A percentile compares a stretch with the other conserved stretches of the same genome.
These are phyloP conservation scores for Citrullus amarus DNA, from an alignment of 306 rosid species.

Conservation along the genomic window DNA sequence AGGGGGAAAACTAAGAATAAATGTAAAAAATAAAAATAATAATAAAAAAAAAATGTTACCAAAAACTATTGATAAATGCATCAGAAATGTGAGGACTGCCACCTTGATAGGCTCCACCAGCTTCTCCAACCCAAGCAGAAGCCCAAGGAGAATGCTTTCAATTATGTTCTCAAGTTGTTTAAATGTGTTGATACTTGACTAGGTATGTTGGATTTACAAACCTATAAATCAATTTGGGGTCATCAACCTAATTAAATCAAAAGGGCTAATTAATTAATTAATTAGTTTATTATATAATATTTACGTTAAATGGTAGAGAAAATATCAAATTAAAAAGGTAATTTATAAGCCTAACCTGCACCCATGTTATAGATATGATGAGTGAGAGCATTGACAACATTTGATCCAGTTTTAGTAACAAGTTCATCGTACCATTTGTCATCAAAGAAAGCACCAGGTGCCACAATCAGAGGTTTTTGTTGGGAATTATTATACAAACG, in stretches of 20 bases:
- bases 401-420: not conserved
- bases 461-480: not conserved
- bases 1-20: too few species aligned
- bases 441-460: not conserved
- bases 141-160: slow-evolving; percentile 36
- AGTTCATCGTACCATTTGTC: not conserved
- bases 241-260: not conserved
- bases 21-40: too few species aligned
- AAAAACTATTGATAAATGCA: slow-evolving; percentile 45
- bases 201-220: slow-evolving; percentile 47
- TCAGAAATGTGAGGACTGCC: slow-evolving; percentile 60
- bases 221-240: slow-evolving; percentile 34
- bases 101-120: slow-evolving; percentile 91
- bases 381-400: not conserved
- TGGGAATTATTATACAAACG: too few species aligned
- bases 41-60: too few species aligned
- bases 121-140: slow-evolving; percentile 82
- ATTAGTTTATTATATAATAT: too few species aligned
- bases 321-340: too few species aligned
- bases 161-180: slow-evolving; percentile 33
- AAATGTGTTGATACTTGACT: slow-evolving; percentile 32
- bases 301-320: too few species aligned
- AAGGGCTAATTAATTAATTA: too few species aligned
- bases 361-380: slow-evolving; percentile 73
- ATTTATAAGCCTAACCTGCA: slow-evolving; percentile 32